phyloP scores from a whole-genome alignment of 2,329 filamentous ascomycete species.

The Colletotrichum destructivum region DNA sequence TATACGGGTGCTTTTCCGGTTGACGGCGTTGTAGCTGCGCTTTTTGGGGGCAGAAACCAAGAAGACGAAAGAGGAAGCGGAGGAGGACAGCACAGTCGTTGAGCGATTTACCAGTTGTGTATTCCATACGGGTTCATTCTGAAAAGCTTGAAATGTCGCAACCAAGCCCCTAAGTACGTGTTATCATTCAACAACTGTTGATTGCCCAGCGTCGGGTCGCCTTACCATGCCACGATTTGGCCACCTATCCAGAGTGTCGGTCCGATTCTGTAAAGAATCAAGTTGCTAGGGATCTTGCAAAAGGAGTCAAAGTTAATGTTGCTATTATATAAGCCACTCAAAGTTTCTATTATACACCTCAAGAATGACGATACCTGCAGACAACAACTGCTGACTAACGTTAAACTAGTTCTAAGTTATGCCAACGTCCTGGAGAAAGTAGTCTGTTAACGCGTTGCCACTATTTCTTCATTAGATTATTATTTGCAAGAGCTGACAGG shows the following conservation, averaged over 20 bases:
- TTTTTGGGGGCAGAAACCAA: too few species aligned
- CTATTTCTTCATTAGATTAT: constrained; percentile 15
- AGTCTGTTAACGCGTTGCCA: constrained; percentile 42
- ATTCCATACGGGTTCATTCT: constrained; percentile 38
- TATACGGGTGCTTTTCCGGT: too few species aligned
- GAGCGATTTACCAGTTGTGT: too few species aligned
- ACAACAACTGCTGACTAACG: constrained; percentile 65
- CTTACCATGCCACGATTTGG: constrained; percentile 60
- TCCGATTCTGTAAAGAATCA: constrained; percentile 62
- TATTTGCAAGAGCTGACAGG: too few species aligned
- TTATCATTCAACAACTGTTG: constrained; percentile 47
- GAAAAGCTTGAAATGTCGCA: constrained; percentile 54
- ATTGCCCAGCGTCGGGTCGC: constrained; percentile 38
- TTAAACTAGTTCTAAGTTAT: constrained; percentile 68
- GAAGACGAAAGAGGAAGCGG: too few species aligned
- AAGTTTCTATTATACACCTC: constrained; percentile 47
- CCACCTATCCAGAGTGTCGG: constrained; percentile 62
- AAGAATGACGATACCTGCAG: constrained; percentile 62
- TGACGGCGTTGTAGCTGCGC: too few species aligned
- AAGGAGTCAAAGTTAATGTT: neutral
- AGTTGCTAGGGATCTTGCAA: constrained; percentile 61
- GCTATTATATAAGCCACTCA: neutral
- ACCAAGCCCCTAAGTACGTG: constrained; percentile 50
- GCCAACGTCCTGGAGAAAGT: constrained; percentile 63
- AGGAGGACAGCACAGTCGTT: too few species aligned